Evolutionary conservation across 202 grass and related monocot genomes (phyloP).

Genomic region (Zizania palustris): DNA sequence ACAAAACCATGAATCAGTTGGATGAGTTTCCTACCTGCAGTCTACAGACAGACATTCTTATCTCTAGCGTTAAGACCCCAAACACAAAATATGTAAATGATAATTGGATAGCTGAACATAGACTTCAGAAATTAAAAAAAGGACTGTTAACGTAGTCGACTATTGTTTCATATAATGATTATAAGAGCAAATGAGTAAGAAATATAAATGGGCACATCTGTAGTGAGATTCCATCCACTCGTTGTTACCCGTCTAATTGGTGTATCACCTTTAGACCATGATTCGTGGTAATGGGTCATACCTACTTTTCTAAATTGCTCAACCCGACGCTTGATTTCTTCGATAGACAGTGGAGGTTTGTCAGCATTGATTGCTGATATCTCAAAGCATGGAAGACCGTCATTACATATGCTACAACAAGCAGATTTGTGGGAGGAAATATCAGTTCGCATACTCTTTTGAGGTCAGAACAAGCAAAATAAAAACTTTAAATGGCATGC

Average conservation of each 20-base stretch:
- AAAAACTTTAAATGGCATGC: background rate
- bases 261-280: background rate
- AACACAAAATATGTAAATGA: slow-evolving; percentile 10
- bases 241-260: background rate
- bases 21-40: background rate
- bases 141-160: slow-evolving; percentile 16
- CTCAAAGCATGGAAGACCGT: slow-evolving; percentile 84
- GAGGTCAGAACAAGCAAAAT: background rate
- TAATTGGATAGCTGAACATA: slow-evolving; percentile 10
- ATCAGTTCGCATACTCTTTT: slow-evolving; percentile 23
- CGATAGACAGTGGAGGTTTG: slow-evolving; percentile 75
- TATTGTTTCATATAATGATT: slow-evolving; percentile 9
- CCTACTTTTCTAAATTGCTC: slow-evolving; percentile 91
- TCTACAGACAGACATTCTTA: slow-evolving; percentile 19
- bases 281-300: slow-evolving; percentile 26
- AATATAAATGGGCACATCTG: slow-evolving; percentile 16
- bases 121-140: background rate
- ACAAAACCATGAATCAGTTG: slow-evolving; percentile 34
- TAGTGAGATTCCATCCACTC: slow-evolving; percentile 1
- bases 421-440: background rate
- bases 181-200: slow-evolving; percentile 9
- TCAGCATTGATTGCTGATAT: slow-evolving; percentile 95
- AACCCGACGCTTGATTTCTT: slow-evolving; percentile 81
- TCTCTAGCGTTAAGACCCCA: background rate
- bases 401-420: slow-evolving; percentile 74